Percentiles rank a stretch among this genome's conserved stretches.
These are phyloP conservation scores for Atractiella rhizophila DNA, from an alignment of 768 basidiomycete species.

Conservation along the genomic window DNA sequence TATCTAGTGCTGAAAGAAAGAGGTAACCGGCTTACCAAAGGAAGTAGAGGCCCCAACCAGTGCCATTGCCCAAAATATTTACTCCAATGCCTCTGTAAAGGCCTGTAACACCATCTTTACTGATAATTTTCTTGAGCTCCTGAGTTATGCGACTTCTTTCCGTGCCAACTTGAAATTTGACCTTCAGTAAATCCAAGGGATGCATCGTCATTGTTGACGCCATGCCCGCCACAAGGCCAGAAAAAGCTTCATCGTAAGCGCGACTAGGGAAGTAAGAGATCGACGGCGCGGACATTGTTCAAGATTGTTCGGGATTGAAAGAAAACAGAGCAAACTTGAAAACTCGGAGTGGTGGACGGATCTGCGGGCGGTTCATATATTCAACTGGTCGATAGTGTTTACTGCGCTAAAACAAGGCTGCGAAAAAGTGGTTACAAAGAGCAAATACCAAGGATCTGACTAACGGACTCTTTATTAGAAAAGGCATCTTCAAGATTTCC, in stretches of 20 bases:
- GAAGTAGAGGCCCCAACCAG: conserved; percentile 95
- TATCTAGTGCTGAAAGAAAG: too few relatives aligned
- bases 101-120: conserved; percentile 50
- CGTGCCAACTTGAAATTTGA: conserved; percentile 62
- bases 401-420: too few relatives aligned
- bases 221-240: conserved; percentile 77
- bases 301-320: too few relatives aligned
- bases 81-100: conserved; percentile 71
- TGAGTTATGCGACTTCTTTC: too few relatives aligned
- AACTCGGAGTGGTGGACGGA: too few relatives aligned
- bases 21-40: conserved; percentile 49
- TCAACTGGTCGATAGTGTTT: too few relatives aligned
- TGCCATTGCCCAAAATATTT: conserved; percentile 81
- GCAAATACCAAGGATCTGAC: too few relatives aligned
- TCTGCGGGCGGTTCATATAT: too few relatives aligned
- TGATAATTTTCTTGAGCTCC: conserved; percentile 48
- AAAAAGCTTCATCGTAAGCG: conserved; percentile 69
- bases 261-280: conserved; percentile 6
- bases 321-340: too few relatives aligned
- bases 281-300: neutral
- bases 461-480: too few relatives aligned
- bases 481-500: too few relatives aligned
- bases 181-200: conserved; percentile 82
- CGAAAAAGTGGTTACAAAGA: too few relatives aligned
- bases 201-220: conserved; percentile 88